Evolutionary conservation across 2,329 filamentous ascomycete genomes (phyloP), one percentile per base, ranked within the genome.

Genomic region (Westerdykella ornata): DNA sequence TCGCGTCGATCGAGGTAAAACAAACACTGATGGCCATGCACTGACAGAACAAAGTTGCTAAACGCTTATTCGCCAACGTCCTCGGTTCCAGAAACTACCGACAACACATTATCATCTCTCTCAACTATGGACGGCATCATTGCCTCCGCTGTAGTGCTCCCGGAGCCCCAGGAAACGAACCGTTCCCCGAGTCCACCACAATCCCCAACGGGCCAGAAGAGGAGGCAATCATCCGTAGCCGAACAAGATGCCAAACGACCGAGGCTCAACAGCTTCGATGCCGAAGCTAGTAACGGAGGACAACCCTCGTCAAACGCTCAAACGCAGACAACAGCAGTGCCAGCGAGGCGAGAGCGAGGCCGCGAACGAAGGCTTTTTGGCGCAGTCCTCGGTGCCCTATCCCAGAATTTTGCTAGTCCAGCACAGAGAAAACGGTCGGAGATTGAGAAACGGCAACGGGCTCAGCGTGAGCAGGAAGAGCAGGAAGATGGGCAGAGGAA

Each of bases 301-400:
- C 54, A 44, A 43, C 41, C 43, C 17, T 44, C 56, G 12, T 37
- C 41, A n/a, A 31, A 48, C 28, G 60, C 59, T 28, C 51, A 50
- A 45, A 54, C 53, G 34, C 42, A 54, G 41, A 51, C 52, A 42
- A 67, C 74, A 38, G 68, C 72, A 19, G 43, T 43, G 6, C 46
- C 53, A 30, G 46, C 49, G 28, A 43, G 56, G 28, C 50, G 58
- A 56, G 90, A 97, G 62, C 87, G 82, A 65, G 88, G 85, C 62
- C 83, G 90, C 29, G 85, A 86, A 16, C 84, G 85, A 65, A 78
- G 90, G 39, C 73, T 97, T 46, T 96, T 96, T 60, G 89, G 90
- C 46, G 85, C 83, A 28, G 69, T 94, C 42, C 72, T 92, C 45
- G 85, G 76, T 62, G 87, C 84, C 29, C 74, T 94, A 45, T 88